A percentile compares a stretch with the other conserved stretches of the same genome.
Conservation (phyloP, 192 early-diverging fungal genomes). For the Coemansia sp. region DNA sequence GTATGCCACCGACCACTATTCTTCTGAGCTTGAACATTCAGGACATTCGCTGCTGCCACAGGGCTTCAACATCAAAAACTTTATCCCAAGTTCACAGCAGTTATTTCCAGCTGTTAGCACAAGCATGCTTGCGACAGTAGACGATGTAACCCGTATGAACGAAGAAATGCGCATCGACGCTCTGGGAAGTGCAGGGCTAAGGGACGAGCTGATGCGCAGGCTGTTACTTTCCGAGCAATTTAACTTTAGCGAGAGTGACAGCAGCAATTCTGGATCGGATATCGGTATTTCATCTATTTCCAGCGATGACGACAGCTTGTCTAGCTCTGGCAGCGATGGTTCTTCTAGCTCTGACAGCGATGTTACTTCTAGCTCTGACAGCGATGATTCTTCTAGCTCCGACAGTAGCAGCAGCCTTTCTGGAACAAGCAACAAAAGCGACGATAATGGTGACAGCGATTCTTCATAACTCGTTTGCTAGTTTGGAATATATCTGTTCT, state of each 20-base stretch:
- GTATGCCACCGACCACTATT: slow-evolving; percentile 35
- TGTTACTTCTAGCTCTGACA: no score
- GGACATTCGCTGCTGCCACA: slow-evolving; percentile 12
- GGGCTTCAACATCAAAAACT: slow-evolving; percentile 1
- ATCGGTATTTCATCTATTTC: neutral
- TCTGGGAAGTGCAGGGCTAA: neutral
- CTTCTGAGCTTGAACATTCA: slow-evolving; percentile 16
- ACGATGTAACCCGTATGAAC: neutral
- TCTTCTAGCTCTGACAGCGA: neutral
- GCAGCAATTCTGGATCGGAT: neutral
- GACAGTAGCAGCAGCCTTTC: neutral
- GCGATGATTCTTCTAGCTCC: neutral
- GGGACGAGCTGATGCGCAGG: neutral
- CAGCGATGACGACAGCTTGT: neutral
- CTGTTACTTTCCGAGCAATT: neutral
- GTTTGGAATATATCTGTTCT: neutral
- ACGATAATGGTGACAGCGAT: neutral
- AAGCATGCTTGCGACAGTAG: slow-evolving; percentile 12
- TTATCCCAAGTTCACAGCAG: slow-evolving; percentile 4
- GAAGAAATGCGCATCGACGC: slow-evolving; percentile 8
- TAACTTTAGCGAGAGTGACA: neutral
- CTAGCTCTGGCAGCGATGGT: neutral
- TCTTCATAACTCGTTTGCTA: neutral
- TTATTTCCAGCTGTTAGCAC: slow-evolving; percentile 26
- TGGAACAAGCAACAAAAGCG: no score